Percentiles rank a stretch among this genome's conserved stretches.
phyloP scores from a whole-genome alignment of 2,329 filamentous ascomycete species.

The Lasiodiplodia citricola region DNA sequence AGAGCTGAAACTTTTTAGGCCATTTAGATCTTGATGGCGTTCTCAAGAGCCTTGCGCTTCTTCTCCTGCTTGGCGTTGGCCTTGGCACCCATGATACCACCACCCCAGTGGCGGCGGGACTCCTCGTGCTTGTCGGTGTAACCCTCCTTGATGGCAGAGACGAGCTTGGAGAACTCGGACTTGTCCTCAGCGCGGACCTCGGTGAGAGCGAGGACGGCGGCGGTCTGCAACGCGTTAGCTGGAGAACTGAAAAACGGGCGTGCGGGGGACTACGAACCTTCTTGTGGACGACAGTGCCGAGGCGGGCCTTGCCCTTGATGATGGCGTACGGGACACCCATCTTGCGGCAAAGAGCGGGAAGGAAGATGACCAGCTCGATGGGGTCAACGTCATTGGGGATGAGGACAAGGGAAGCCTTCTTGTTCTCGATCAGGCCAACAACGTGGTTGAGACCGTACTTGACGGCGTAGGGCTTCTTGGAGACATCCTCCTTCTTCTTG shows the following conservation, averaged over 20 bases:
- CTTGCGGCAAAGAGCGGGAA: conserved; percentile 99
- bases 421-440: conserved; percentile 69
- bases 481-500: conserved; percentile 99
- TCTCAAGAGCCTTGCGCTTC: conserved; percentile 92
- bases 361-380: conserved; percentile 99
- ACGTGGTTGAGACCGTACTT: conserved; percentile 99
- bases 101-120: conserved; percentile 92
- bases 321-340: conserved; percentile 99
- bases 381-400: conserved; percentile 99
- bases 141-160: conserved; percentile 96
- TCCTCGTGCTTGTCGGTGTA: conserved; percentile 97
- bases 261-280: conserved; percentile 66
- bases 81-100: conserved; percentile 99
- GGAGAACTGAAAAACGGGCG: background rate
- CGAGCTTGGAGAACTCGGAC: conserved; percentile 94
- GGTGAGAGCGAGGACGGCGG: conserved; percentile 91
- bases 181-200: conserved; percentile 99
- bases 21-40: conserved; percentile 99
- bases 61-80: conserved; percentile 78
- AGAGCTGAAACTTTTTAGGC: conserved; percentile 67
- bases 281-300: conserved; percentile 99
- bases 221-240: conserved; percentile 69
- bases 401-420: conserved; percentile 97
- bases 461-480: conserved; percentile 99
- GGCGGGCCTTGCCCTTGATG: conserved; percentile 99